Evolutionary conservation across 371 early-diverging fungal species (phyloP), one percentile per base, ranked within the genome.

Genomic region (Mucor ambiguus): DNA sequence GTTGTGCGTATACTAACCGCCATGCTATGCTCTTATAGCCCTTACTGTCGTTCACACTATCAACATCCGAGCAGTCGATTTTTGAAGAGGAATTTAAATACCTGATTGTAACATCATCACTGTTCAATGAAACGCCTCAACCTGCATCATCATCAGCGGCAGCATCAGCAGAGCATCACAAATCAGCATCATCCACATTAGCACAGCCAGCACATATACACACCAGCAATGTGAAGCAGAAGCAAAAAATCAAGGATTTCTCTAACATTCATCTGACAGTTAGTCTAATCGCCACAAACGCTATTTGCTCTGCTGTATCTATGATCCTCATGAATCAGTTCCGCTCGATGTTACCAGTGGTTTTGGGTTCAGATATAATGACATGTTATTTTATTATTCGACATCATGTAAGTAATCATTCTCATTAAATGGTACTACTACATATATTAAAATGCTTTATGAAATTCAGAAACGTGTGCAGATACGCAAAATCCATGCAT

Each of bases 51-150:
- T 61, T 75, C 4, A 76, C 75, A 26, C 49, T 86, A 9, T 78
- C 87, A 1, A 66, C 79, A n/a, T 68, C 73, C 14, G 88, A 88
- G 63, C 86, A 88, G 71, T 75, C 77, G 30, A 84, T 78, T 37
- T 89, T 89, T 73, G 88, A 88, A 65, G 89, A 89, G 38, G 83
- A 85, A 20, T 88, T 89, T 73, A 88, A 86, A 60, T 88, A 88
- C 66, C 64, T 88, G 28, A 83, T 89, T 54, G 87, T 84, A 29
- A 87, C 89, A 3, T 89, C 89, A 0, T 85, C 88, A 11, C 74
- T 89, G 41, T 75, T 89, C 32, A 88, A 83, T 66, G 83, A 85
- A 56, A 66, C 66, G 14, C 75, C 59, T 24, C 60, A 61, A 16
- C 49, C 7, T 49, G 49, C 67, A 52, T 3, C 55, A 66, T 4